A percentile compares a stretch with the other conserved stretches of the same genome.
phyloP scores from a whole-genome alignment of 1,284 basidiomycete genomes.

The Austropuccinia psidii region DNA sequence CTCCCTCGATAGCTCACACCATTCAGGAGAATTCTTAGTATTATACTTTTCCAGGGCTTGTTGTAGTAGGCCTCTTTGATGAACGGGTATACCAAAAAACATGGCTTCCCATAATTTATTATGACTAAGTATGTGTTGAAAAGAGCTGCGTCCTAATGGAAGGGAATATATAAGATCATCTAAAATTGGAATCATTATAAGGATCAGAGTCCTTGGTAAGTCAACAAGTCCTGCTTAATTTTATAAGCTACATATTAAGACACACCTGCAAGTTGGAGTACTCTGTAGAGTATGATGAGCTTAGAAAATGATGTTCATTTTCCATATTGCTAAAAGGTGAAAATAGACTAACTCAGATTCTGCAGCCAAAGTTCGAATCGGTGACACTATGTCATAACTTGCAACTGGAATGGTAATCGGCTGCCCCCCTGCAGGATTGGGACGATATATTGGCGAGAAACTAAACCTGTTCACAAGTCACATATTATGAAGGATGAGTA shows the following conservation, averaged over 20 bases:
- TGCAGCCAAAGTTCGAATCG: slow-evolving; percentile 44
- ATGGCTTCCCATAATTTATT: slow-evolving; percentile 33
- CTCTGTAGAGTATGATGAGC: neutral
- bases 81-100: slow-evolving; percentile 12
- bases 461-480: slow-evolving; percentile 46
- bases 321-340: neutral
- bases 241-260: neutral
- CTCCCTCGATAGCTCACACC: slow-evolving; percentile 23
- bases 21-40: slow-evolving; percentile 5
- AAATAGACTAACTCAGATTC: slow-evolving; percentile 43
- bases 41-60: slow-evolving; percentile 14
- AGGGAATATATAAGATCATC: slow-evolving; percentile 15
- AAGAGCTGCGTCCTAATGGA: slow-evolving; percentile 22
- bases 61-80: slow-evolving; percentile 8
- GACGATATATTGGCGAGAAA: slow-evolving; percentile 47
- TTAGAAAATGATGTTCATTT: neutral
- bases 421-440: slow-evolving; percentile 48
- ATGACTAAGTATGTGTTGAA: slow-evolving; percentile 25
- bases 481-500: slow-evolving; percentile 25
- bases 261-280: slow-evolving; percentile 28
- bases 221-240: neutral
- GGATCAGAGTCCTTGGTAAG: neutral
- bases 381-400: slow-evolving; percentile 48
- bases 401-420: slow-evolving; percentile 46
- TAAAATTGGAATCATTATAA: neutral